These are phyloP conservation scores for Phytophthora citrophthora DNA, from an alignment of 352 stramenopile genomes.

Conservation along the genomic window DNA sequence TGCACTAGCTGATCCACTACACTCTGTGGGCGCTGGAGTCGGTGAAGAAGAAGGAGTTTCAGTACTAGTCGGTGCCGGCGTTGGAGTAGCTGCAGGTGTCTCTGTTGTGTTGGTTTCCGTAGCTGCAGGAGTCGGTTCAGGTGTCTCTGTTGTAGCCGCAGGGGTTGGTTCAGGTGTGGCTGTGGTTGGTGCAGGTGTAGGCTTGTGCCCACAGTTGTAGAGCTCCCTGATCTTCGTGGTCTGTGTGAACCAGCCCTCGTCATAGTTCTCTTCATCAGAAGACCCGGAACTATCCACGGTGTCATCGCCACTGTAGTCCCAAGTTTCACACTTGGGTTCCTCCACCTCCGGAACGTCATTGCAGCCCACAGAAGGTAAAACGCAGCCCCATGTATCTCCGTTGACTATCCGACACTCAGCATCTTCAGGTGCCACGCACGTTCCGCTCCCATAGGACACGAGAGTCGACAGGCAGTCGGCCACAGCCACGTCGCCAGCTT, in stretches of 20 bases:
- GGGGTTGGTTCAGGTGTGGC: slow-evolving; percentile 18
- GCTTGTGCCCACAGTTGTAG: slow-evolving; percentile 29
- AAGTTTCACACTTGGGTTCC: slow-evolving; percentile 33
- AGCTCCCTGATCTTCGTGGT: slow-evolving; percentile 33
- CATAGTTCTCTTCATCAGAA: slow-evolving; percentile 32
- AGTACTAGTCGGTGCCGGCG: not conserved
- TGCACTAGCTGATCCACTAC: slow-evolving; percentile 18
- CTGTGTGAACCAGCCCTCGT: slow-evolving; percentile 42
- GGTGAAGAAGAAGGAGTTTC: not conserved
- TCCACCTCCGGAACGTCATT: slow-evolving; percentile 1
- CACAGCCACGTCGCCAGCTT: slow-evolving; percentile 39
- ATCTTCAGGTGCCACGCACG: slow-evolving; percentile 46
- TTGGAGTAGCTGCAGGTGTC: slow-evolving; percentile 1
- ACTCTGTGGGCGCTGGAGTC: not conserved
- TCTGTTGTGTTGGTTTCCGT: slow-evolving; percentile 7
- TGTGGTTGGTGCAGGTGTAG: slow-evolving; percentile 37
- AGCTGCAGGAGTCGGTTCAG: not conserved
- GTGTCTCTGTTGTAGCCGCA: slow-evolving; percentile 8
- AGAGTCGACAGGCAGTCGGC: slow-evolving; percentile 46
- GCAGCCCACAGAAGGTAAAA: slow-evolving; percentile 49
- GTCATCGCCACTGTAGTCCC: slow-evolving; percentile 39
- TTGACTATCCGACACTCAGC: slow-evolving; percentile 43
- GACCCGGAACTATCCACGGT: slow-evolving; percentile 22
- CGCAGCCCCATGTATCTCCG: slow-evolving; percentile 48
- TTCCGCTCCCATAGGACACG: slow-evolving; percentile 27